These are phyloP conservation scores for Petunia secreta DNA, from an alignment of 257 asterid genomes.

Conservation along the genomic window DNA sequence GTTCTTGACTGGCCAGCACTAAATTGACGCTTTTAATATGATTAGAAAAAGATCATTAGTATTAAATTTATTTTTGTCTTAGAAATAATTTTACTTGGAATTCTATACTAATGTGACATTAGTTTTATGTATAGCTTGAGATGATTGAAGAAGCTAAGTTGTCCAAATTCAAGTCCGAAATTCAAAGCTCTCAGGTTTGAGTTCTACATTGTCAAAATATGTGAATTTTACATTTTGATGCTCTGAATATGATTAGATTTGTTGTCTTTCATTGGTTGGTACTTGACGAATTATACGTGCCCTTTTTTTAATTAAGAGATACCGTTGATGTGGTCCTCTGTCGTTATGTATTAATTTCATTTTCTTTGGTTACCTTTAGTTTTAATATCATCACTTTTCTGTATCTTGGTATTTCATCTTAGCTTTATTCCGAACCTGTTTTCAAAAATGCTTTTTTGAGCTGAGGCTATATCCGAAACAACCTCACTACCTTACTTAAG, in stretches of 20 bases:
- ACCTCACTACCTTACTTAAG: too few species aligned
- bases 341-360: neutral
- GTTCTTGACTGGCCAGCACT: too few species aligned
- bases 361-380: too few species aligned
- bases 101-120: constrained; percentile 17
- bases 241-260: neutral
- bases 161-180: constrained; percentile 79
- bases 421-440: too few species aligned
- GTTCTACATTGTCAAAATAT: neutral
- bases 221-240: constrained; percentile 15
- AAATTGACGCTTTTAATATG: too few species aligned
- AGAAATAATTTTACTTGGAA: neutral
- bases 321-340: neutral
- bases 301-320: neutral
- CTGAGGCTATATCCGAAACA: too few species aligned
- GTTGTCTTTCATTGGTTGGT: neutral
- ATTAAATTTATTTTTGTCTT: neutral
- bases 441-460: too few species aligned
- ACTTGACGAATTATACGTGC: neutral
- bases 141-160: constrained; percentile 78
- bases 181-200: constrained; percentile 86
- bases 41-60: too few species aligned
- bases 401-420: too few species aligned
- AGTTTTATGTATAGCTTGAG: constrained; percentile 59
- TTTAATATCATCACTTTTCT: too few species aligned